Percentiles rank a stretch among this genome's conserved stretches.
phyloP scores from a whole-genome alignment of 768 basidiomycete species.

The Hericium alpestre region DNA sequence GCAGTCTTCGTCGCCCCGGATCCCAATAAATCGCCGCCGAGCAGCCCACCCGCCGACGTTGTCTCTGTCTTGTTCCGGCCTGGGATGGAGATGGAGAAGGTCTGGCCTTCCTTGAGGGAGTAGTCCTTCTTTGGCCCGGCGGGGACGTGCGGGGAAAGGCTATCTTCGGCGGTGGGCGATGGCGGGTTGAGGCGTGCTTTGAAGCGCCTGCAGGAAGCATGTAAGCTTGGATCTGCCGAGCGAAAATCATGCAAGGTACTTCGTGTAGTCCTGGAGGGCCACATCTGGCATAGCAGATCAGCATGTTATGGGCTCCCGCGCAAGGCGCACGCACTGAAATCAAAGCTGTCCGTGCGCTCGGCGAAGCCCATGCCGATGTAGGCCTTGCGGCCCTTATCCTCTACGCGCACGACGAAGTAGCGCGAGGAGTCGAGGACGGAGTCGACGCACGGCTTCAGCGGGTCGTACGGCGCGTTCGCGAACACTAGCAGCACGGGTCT shows the following conservation, averaged over 20 bases:
- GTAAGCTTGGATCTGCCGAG: constrained; percentile 5
- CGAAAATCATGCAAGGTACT: constrained; percentile 31
- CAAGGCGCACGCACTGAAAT: constrained; percentile 60
- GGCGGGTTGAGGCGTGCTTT: constrained; percentile 53
- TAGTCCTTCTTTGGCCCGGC: constrained; percentile 86
- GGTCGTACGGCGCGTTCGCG: constrained; percentile 76
- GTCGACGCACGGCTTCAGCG: constrained; percentile 74
- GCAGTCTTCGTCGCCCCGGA: constrained; percentile 4
- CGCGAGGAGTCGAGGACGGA: constrained; percentile 92
- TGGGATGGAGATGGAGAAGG: constrained; percentile 85
- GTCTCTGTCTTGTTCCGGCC: constrained; percentile 43
- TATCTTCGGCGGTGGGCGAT: constrained; percentile 28
- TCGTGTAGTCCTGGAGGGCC: constrained; percentile 77
- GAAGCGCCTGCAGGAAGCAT: constrained; percentile 35
- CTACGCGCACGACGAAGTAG: constrained; percentile 88
- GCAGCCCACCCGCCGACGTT: constrained; percentile 22
- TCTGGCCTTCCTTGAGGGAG: constrained; percentile 88
- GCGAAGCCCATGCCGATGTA: constrained; percentile 92
- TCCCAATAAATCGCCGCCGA: constrained; percentile 26
- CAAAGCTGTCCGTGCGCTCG: constrained; percentile 82
- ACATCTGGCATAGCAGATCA: constrained; percentile 42
- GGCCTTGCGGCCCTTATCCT: constrained; percentile 79
- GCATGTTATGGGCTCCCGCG: background rate
- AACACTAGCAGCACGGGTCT: constrained; percentile 44
- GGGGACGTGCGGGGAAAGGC: constrained; percentile 59